These are phyloP conservation scores for Boletus fagicola DNA, from an alignment of 768 basidiomycete species.

Conservation along the genomic window DNA sequence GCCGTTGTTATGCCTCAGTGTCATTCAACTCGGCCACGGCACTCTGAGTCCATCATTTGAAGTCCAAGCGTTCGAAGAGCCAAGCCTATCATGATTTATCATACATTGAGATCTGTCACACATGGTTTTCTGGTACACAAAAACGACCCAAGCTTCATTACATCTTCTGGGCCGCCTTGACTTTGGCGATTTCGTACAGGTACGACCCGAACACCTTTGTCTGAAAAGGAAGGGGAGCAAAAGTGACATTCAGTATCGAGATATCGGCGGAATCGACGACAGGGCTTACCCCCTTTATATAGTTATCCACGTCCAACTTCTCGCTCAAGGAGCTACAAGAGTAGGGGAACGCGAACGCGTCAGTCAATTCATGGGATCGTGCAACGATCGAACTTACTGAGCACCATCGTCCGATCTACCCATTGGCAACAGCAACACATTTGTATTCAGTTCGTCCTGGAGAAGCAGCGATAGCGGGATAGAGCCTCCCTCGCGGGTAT, in stretches of 20 bases:
- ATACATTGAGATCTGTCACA: background rate
- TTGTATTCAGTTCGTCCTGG: constrained; percentile 74
- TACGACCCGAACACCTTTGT: background rate
- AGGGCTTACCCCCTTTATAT: background rate
- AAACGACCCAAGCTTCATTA: background rate
- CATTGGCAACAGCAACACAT: constrained; percentile 85
- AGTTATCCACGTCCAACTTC: background rate
- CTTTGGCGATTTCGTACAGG: background rate
- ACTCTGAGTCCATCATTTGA: background rate
- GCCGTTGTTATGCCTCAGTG: background rate
- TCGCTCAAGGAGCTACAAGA: background rate
- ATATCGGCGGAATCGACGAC: background rate
- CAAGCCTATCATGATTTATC: too few species aligned
- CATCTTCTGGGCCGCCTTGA: background rate
- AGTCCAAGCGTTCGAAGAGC: background rate
- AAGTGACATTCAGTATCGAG: background rate
- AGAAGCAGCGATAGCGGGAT: constrained; percentile 89
- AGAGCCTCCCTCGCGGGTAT: constrained; percentile 66
- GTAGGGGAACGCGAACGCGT: background rate
- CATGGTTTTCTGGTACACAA: background rate
- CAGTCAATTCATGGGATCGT: background rate
- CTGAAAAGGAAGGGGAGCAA: background rate
- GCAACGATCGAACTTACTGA: constrained; percentile 49
- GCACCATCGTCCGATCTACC: constrained; percentile 91
- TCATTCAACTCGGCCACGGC: background rate